Conservation (phyloP, 2,329 filamentous ascomycete species). For the Amauroascus niger region DNA sequence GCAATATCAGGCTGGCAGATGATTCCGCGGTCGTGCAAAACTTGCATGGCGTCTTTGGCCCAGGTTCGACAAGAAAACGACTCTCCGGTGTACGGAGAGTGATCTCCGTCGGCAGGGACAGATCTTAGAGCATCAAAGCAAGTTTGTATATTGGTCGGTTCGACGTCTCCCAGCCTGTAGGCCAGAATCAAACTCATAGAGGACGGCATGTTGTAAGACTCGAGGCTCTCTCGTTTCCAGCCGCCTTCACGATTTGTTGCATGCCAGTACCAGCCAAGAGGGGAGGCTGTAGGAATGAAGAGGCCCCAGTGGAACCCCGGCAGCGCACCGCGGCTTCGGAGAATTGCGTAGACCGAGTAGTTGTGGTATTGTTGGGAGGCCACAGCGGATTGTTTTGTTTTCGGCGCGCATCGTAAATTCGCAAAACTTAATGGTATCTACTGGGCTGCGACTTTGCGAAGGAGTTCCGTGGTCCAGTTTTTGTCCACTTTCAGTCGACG, state of each 20-base stretch:
- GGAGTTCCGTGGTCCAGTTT: no score
- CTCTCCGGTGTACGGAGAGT: conserved; percentile 12
- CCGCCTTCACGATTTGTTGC: conserved; percentile 13
- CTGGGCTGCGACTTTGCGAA: no score
- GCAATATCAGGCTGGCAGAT: not conserved
- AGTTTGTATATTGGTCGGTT: not conserved
- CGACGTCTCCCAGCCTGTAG: conserved; percentile 7
- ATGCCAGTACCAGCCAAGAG: conserved; percentile 3
- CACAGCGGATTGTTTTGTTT: not conserved
- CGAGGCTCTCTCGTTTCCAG: conserved; percentile 11
- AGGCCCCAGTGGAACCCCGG: conserved; percentile 12
- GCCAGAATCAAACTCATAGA: conserved; percentile 10
- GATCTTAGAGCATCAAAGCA: not conserved
- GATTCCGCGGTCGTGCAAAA: conserved; percentile 7
- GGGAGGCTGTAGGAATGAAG: conserved; percentile 10
- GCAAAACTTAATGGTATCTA: not conserved
- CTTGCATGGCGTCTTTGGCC: conserved; percentile 8
- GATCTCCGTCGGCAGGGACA: not conserved
- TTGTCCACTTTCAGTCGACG: no score
- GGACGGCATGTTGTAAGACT: conserved; percentile 2
- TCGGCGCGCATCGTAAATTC: not conserved
- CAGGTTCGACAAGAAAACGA: conserved; percentile 4
- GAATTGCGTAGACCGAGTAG: conserved; percentile 12
- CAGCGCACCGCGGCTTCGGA: conserved; percentile 9
- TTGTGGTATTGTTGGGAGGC: conserved; percentile 13